Percentiles rank a stretch among this genome's conserved stretches.
phyloP scores from a whole-genome alignment of 345 rosid species.

The Eucalyptus curtisii region DNA sequence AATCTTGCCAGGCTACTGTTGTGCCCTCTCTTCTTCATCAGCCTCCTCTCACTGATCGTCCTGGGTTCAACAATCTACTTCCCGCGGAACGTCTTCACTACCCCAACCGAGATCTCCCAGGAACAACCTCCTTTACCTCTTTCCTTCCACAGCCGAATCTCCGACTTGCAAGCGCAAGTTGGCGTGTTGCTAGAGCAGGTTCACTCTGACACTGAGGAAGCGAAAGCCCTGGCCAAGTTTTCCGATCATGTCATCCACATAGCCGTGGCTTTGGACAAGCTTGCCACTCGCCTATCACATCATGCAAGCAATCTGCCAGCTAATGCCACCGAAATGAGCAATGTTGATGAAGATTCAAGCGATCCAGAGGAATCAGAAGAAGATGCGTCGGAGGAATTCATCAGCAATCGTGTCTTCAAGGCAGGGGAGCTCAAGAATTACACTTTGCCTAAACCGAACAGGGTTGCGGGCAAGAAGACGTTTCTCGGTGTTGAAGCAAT shows the following conservation, averaged over 20 bases:
- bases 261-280: conserved; percentile 30
- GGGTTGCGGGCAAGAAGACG: conserved; percentile 18
- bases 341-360: conserved; percentile 10
- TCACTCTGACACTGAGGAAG: conserved; percentile 11
- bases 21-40: conserved; percentile 10
- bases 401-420: conserved; percentile 1
- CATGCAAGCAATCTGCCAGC: not conserved
- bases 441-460: conserved; percentile 24
- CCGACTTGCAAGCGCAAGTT: conserved; percentile 17
- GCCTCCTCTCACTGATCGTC: conserved; percentile 8
- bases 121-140: not conserved
- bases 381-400: conserved; percentile 1
- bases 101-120: not conserved
- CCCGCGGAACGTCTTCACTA: conserved; percentile 1
- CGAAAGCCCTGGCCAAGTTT: conserved; percentile 9
- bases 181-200: conserved; percentile 27
- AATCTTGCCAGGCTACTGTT: not conserved
- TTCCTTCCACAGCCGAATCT: conserved; percentile 17
- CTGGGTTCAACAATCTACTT: conserved; percentile 9
- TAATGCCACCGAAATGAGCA: conserved; percentile 2
- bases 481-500: conserved; percentile 41
- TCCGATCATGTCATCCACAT: conserved; percentile 33
- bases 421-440: conserved; percentile 33
- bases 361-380: conserved; percentile 17
- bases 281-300: conserved; percentile 14